Base-by-base conservation (phyloP, 2,329 filamentous ascomycete genomes). In the Diaporthe caulivora region DNA sequence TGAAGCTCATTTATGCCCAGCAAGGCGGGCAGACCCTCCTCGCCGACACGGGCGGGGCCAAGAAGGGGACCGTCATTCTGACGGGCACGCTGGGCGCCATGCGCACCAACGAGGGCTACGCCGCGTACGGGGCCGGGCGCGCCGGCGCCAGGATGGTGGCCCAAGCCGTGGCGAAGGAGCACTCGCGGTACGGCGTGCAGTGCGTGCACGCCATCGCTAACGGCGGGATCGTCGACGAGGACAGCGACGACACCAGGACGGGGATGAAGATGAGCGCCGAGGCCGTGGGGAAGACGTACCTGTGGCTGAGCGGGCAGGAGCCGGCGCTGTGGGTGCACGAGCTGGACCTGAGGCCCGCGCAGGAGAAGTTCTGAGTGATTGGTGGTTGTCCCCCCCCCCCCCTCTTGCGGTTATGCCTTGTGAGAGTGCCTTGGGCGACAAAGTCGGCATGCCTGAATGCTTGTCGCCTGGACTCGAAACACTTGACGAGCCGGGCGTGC, bases 131-230 rank as follows among this genome's bases (percentile, higher is more conserved):
- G 11, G 88, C 88, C 8, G 85, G 86, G 1, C 81, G 88, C 3
- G 82, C 86, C 0, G 86, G 86, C 1, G 87, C 88, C 9, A 80
- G 89, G 49, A 89, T 90, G 80, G 80, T 91, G 17, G 87, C 88
- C 0, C 88, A 90, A 79, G 86, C 84, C 10, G 79, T 91, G 55
- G 88, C 88, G 0, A 85, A 87, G 49, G 89, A 91, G 79, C 87
- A 90, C 80, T 88, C 85, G 76, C 83, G 84, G n/a, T 86, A 85
- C 74, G 88, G 89, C 2, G 80, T 91, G 0, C 88, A 91, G 78
- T 87, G 90, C 4, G 87, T 87, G n/a, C 89, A 91, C 80, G 84
- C 88, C 3, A 88, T 91, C 74, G 88, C 87, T 0, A 91, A 91
- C 77, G 88, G 88, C 0, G 80, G 79, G 0, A 90, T 91, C 71